phyloP scores from a whole-genome alignment of 495 filamentous ascomycete species.

The Penicillium mononematosum region DNA sequence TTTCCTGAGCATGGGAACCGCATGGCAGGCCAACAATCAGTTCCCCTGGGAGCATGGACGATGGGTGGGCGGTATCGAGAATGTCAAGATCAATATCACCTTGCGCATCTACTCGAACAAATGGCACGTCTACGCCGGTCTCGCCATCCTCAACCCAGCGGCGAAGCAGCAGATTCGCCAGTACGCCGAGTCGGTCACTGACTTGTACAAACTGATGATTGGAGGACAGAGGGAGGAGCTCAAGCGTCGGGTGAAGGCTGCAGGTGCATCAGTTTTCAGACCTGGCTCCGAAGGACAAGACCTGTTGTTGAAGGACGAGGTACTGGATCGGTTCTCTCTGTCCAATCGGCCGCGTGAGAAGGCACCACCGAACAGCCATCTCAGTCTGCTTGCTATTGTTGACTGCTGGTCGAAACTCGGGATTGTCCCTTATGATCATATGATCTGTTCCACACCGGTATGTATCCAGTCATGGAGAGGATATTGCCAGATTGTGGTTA shows the following conservation, averaged over 20 bases:
- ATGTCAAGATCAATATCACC: constrained; percentile 98
- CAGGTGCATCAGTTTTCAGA: constrained; percentile 78
- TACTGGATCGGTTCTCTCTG: constrained; percentile 84
- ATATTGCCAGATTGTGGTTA: not conserved
- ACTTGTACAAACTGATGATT: constrained; percentile 94
- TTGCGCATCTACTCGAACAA: constrained; percentile 96
- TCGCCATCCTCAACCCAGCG: constrained; percentile 92
- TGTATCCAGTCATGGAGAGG: constrained; percentile 23
- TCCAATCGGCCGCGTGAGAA: constrained; percentile 59
- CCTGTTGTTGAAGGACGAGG: constrained; percentile 73
- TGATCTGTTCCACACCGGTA: constrained; percentile 96
- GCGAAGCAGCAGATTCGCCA: constrained; percentile 90
- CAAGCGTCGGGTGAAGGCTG: constrained; percentile 71
- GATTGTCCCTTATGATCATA: constrained; percentile 97
- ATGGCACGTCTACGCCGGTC: constrained; percentile 98
- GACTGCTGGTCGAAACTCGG: constrained; percentile 94
- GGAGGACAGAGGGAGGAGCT: constrained; percentile 78
- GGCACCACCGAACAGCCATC: constrained; percentile 81
- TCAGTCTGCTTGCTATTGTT: constrained; percentile 94
- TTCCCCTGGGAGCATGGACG: constrained; percentile 94
- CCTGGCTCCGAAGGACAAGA: constrained; percentile 54
- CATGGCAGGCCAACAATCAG: constrained; percentile 88
- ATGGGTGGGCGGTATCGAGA: constrained; percentile 96
- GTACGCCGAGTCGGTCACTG: constrained; percentile 89
- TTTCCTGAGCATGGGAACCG: constrained; percentile 94